Conservation (phyloP, 2,329 filamentous ascomycete species). For the Huntiella savannae region DNA sequence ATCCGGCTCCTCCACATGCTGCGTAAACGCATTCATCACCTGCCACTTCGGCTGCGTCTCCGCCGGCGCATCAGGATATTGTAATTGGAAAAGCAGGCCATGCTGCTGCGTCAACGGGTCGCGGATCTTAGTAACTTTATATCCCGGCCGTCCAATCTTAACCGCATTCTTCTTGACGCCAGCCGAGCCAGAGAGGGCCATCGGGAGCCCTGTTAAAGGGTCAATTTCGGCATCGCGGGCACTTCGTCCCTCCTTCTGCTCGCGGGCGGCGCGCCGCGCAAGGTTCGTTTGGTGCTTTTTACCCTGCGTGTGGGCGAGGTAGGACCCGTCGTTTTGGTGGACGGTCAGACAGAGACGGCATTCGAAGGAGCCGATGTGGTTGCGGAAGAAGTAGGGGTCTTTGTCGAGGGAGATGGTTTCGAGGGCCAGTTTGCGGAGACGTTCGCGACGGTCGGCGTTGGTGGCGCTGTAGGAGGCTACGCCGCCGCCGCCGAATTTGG, state of each 20-base stretch:
- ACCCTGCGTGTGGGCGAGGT: constrained; percentile 94
- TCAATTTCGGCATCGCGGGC: constrained; percentile 37
- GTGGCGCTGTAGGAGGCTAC: constrained; percentile 85
- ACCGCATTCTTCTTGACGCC: constrained; percentile 59
- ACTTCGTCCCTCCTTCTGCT: constrained; percentile 71
- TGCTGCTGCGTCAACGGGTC: constrained; percentile 78
- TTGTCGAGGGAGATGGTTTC: constrained; percentile 99
- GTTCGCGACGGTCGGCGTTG: constrained; percentile 92
- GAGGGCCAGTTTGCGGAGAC: constrained; percentile 90
- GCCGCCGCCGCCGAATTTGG: constrained; percentile 93
- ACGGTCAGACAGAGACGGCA: constrained; percentile 93
- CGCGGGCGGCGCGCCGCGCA: constrained; percentile 81
- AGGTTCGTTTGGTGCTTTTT: constrained; percentile 99
- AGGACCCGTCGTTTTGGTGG: constrained; percentile 97
- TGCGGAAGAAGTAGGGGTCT: constrained; percentile 99
- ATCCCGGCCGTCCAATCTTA: constrained; percentile 90
- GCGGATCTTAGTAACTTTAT: constrained; percentile 92
- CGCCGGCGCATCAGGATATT: constrained; percentile 75
- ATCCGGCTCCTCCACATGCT: constrained; percentile 87
- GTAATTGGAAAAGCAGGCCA: constrained; percentile 84
- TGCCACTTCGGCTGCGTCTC: constrained; percentile 66
- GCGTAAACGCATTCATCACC: constrained; percentile 95
- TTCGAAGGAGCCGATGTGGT: constrained; percentile 95
- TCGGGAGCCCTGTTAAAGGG: constrained; percentile 49
- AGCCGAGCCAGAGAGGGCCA: constrained; percentile 47